A percentile compares a stretch with the other conserved stretches of the same genome.
Evolutionary conservation across 1,139 yeast genomes (phyloP).

Genomic region (Ogataea hybrid): DNA sequence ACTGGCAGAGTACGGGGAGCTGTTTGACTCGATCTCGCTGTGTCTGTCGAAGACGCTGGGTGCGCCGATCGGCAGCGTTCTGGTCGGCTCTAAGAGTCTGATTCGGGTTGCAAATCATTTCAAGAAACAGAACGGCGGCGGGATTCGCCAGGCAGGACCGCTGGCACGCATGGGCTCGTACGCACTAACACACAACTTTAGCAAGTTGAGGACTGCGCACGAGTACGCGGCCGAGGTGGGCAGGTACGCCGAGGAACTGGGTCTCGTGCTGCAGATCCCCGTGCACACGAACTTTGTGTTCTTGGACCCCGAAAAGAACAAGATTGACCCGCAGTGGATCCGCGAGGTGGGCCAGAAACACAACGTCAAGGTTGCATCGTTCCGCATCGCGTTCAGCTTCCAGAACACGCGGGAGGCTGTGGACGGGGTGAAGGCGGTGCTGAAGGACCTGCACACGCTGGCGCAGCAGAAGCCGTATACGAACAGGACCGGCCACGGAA

Average conservation of each 20-base stretch:
- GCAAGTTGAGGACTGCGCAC: conserved; percentile 57
- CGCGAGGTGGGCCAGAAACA: conserved; percentile 48
- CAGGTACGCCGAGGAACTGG: conserved; percentile 50
- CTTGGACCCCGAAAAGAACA: conserved; percentile 59
- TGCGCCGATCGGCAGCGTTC: too few relatives aligned
- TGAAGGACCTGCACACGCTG: too few relatives aligned
- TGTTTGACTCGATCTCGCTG: too few relatives aligned
- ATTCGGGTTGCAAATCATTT: conserved; percentile 90
- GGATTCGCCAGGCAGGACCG: conserved; percentile 87
- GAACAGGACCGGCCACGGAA: too few relatives aligned
- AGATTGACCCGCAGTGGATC: conserved; percentile 58
- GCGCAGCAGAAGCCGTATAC: too few relatives aligned
- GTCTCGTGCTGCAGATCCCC: conserved; percentile 65
- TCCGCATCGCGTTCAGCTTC: too few relatives aligned
- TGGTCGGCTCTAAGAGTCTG: too few relatives aligned
- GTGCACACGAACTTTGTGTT: conserved; percentile 88
- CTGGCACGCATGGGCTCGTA: conserved; percentile 77
- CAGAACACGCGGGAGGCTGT: too few relatives aligned
- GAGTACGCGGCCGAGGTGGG: conserved; percentile 68
- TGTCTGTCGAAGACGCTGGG: too few relatives aligned
- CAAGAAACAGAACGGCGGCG: conserved; percentile 94
- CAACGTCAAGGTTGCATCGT: conserved; percentile 68
- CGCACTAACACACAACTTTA: conserved; percentile 75
- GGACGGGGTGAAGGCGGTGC: too few relatives aligned
- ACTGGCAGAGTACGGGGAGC: too few relatives aligned